A percentile compares a stretch with the other conserved stretches of the same genome.
phyloP scores from a whole-genome alignment of 108 stramenopile genomes.

The Cyclotella baltica region DNA sequence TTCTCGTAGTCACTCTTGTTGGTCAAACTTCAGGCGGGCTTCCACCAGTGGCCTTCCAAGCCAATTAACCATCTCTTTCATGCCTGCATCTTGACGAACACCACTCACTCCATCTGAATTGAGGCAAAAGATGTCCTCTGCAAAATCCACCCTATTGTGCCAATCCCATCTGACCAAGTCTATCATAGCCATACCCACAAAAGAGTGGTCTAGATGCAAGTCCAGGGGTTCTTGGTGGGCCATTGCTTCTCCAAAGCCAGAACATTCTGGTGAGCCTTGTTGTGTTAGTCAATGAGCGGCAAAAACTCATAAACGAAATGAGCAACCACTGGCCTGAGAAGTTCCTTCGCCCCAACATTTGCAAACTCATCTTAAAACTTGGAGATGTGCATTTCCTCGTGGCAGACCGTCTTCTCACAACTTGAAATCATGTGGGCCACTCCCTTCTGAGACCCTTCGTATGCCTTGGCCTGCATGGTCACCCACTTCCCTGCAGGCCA shows the following conservation, averaged over 20 bases:
- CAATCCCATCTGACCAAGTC: no score
- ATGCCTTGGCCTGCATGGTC: constrained; percentile 18
- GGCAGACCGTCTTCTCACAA: constrained; percentile 18
- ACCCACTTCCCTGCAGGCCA: constrained; percentile 19
- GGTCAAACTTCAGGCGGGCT: no score
- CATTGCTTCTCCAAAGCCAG: constrained; percentile 3
- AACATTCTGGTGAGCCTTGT: constrained; percentile 25
- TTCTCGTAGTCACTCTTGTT: no score
- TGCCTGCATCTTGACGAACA: no score
- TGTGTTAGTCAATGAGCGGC: constrained; percentile 26
- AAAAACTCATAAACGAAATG: constrained; percentile 7
- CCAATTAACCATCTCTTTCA: no score
- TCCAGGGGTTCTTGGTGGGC: no score
- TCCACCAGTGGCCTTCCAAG: no score
- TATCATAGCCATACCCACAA: no score
- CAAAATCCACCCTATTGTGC: no score
- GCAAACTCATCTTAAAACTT: constrained; percentile 21
- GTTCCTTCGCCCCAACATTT: not conserved
- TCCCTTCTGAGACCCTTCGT: constrained; percentile 20
- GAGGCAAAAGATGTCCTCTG: no score
- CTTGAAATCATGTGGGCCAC: not conserved
- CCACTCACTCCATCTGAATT: no score
- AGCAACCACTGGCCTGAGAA: not conserved
- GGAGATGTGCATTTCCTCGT: not conserved
- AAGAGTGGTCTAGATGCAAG: no score